Evolutionary conservation across 257 asterid species (phyloP).

Genomic region (Ajuga chamaepitys): DNA sequence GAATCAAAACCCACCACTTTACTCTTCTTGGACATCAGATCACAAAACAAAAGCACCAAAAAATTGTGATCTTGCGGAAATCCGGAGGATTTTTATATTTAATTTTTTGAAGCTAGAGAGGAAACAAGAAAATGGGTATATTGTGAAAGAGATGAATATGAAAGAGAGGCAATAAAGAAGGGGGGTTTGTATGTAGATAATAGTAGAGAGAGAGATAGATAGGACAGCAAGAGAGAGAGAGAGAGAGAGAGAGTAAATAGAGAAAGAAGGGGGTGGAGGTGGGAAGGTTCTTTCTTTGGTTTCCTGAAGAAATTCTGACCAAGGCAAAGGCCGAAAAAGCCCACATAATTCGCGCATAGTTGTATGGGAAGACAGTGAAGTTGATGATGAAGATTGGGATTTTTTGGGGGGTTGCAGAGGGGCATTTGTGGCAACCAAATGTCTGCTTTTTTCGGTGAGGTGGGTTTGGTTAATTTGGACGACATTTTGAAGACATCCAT

Average conservation of each 20-base stretch:
- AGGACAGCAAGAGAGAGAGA: slow-evolving; percentile 28
- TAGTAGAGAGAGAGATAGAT: slow-evolving; percentile 25
- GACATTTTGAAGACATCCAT: slow-evolving; percentile 31
- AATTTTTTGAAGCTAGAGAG: neutral
- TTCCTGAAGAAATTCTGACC: slow-evolving; percentile 73
- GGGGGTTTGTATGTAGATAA: slow-evolving; percentile 22
- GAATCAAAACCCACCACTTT: slow-evolving; percentile 36
- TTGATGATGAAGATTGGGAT: slow-evolving; percentile 51
- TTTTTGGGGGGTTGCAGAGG: slow-evolving; percentile 75
- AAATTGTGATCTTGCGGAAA: slow-evolving; percentile 20
- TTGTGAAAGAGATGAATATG: slow-evolving; percentile 16
- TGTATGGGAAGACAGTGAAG: slow-evolving; percentile 41
- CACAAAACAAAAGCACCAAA: slow-evolving; percentile 15
- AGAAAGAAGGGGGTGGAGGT: slow-evolving; percentile 3
- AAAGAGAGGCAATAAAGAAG: slow-evolving; percentile 26
- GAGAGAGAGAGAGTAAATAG: slow-evolving; percentile 4
- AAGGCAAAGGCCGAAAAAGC: slow-evolving; percentile 76
- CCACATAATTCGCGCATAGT: slow-evolving; percentile 48
- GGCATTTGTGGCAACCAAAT: slow-evolving; percentile 59
- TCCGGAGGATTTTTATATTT: slow-evolving; percentile 3
- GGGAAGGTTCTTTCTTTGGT: slow-evolving; percentile 54
- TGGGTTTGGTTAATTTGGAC: slow-evolving; percentile 36
- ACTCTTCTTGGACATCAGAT: slow-evolving; percentile 71
- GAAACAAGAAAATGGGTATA: slow-evolving; percentile 17
- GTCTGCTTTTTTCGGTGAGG: slow-evolving; percentile 27